phyloP scores from a whole-genome alignment of 345 rosid species.

The Psidium friedrichsthalianum region DNA sequence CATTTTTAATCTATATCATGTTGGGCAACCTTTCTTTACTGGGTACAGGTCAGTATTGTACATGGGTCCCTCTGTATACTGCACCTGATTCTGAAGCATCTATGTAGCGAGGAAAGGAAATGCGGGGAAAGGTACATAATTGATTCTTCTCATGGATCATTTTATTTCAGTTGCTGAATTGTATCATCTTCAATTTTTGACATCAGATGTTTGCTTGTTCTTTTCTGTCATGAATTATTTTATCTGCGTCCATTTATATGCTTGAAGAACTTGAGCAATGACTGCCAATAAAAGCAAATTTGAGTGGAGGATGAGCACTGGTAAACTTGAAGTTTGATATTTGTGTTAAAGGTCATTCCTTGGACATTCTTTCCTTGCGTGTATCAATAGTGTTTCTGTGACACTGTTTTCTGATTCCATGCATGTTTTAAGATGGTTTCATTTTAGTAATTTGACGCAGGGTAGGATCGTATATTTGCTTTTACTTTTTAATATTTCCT shows the following conservation, averaged over 20 bases:
- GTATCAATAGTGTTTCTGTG: background rate
- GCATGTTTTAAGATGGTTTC: background rate
- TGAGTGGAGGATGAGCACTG: background rate
- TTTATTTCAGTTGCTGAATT: background rate
- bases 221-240: background rate
- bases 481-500: background rate
- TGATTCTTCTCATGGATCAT: background rate
- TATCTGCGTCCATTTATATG: background rate
- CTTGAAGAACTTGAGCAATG: background rate
- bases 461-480: background rate
- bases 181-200: background rate
- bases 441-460: background rate
- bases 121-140: conserved; percentile 44
- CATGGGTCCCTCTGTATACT: conserved; percentile 49
- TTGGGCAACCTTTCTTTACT: conserved; percentile 2
- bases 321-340: background rate
- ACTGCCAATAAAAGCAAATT: background rate
- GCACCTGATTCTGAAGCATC: conserved; percentile 48
- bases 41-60: conserved; percentile 45
- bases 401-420: background rate
- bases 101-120: conserved; percentile 32
- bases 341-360: background rate
- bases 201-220: background rate
- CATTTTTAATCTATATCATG: background rate
- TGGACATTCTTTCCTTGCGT: background rate